Base-by-base conservation (phyloP, 106 monocot genomes). In the Cymbidium sinense region DNA sequence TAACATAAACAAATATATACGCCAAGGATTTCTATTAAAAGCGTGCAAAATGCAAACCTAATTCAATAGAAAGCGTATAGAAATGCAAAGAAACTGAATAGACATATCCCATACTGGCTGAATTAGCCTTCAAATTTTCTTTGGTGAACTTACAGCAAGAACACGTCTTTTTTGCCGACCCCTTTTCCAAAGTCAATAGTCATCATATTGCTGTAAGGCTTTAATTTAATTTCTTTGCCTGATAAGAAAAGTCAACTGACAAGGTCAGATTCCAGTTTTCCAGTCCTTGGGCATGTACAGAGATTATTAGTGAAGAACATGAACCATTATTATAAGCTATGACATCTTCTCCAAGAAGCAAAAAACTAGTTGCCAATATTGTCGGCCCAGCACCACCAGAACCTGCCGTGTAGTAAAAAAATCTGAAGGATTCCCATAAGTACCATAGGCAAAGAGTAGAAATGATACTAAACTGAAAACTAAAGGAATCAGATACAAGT, bases 351-450 rank as follows among this genome's bases (percentile, higher is more conserved):
- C 93, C 96, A 77, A 96, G 96, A 75, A 96, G 87, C 77, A 96
- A 83, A 81, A 96, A 89, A 86, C 96, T 96, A 27, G 96, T 93
- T 2, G 91, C 86, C 23, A 96, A 82, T 82, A 96, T 96, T 50
- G 96, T 96, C 70, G 96, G 96, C 21, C 96, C 96, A 75, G 85
- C 96, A 80, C 93, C 96, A 84, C 96, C 96, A 79, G 93, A 80
- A 54, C 96, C 96, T 86, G 93, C 96, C 70, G 96, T 96, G 77
- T 93, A 96, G 82, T 96, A 96, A 82, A 83, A 91, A 70, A 91
- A 96, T 89, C 96, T 96, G 87, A 88, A 86, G 78, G 67, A 58
- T 50, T 71, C 28, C 62, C 78, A 80, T 90, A 82, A 90, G 87
- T 77, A 85, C 37, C 19, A 9, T 19, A 37, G 7, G 7, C 61